Conservation (phyloP, 192 early-diverging fungal genomes). For the Gigaspora rosea region DNA sequence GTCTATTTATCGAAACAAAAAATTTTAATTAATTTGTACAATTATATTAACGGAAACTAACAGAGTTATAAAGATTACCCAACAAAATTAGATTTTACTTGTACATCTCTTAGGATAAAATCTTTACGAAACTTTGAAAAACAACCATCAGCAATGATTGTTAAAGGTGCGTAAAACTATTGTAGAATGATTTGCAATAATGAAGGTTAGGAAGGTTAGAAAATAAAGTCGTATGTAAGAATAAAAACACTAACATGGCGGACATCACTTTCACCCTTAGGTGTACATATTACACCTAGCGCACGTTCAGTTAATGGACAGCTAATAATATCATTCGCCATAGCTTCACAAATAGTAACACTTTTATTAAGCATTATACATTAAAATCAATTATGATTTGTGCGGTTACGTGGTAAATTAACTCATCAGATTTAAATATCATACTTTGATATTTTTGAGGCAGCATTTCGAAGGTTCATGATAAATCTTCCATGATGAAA, state of each 20-base stretch:
- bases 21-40: background rate
- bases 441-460: conserved; percentile 57
- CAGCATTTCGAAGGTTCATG: conserved; percentile 78
- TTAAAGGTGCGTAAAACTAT: conserved; percentile 72
- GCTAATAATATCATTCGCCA: conserved; percentile 67
- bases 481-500: conserved; percentile 97
- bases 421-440: background rate
- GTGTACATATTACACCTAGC: conserved; percentile 58
- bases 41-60: no score
- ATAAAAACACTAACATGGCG: conserved; percentile 17
- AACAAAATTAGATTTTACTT: conserved; percentile 68
- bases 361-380: conserved; percentile 38
- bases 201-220: background rate
- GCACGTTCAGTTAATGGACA: conserved; percentile 50
- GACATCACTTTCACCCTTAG: conserved; percentile 32
- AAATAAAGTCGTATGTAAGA: no score
- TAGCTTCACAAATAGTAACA: conserved; percentile 77
- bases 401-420: no score
- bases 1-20: conserved; percentile 39
- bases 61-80: conserved; percentile 50
- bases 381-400: background rate
- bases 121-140: conserved; percentile 92
- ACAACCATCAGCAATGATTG: conserved; percentile 91
- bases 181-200: background rate
- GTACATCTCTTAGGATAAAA: conserved; percentile 53